Conservation (phyloP, 257 asterid genomes). For the Solanum clarkiae region DNA sequence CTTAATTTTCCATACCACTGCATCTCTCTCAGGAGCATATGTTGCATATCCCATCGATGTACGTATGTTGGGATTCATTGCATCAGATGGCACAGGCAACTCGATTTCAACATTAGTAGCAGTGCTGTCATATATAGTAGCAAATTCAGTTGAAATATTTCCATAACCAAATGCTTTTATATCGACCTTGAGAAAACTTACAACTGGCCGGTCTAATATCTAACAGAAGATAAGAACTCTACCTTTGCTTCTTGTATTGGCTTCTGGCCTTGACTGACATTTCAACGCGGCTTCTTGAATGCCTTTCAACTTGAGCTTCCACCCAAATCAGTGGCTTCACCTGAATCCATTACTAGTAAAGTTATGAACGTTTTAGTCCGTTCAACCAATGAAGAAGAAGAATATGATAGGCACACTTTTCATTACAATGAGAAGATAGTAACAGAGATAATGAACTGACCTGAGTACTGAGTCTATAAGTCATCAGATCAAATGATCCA, state of each 20-base stretch:
- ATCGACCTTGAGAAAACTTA: background rate
- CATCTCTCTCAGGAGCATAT: slow-evolving; percentile 93
- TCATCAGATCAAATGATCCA: slow-evolving; percentile 99
- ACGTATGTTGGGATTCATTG: slow-evolving; percentile 86
- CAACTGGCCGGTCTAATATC: background rate
- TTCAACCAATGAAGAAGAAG: background rate
- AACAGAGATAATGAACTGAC: slow-evolving; percentile 16
- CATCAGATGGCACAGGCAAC: slow-evolving; percentile 94
- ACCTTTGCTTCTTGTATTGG: slow-evolving; percentile 99
- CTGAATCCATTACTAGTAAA: slow-evolving; percentile 26
- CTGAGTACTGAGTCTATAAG: slow-evolving; percentile 98
- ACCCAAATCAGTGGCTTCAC: slow-evolving; percentile 98
- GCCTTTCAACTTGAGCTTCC: slow-evolving; percentile 91
- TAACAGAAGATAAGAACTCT: background rate
- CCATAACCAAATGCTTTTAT: background rate
- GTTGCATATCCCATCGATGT: slow-evolving; percentile 94
- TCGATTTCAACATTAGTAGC: slow-evolving; percentile 95
- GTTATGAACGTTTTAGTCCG: background rate
- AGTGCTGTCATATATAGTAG: slow-evolving; percentile 39
- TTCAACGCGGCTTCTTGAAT: slow-evolving; percentile 89
- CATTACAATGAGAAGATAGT: background rate
- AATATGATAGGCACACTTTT: background rate
- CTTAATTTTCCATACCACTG: slow-evolving; percentile 91
- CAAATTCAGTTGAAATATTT: background rate
- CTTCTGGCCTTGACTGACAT: slow-evolving; percentile 82